These are phyloP conservation scores for Alternaria brassicae DNA, from an alignment of 2,329 filamentous ascomycete genomes.

Conservation along the genomic window DNA sequence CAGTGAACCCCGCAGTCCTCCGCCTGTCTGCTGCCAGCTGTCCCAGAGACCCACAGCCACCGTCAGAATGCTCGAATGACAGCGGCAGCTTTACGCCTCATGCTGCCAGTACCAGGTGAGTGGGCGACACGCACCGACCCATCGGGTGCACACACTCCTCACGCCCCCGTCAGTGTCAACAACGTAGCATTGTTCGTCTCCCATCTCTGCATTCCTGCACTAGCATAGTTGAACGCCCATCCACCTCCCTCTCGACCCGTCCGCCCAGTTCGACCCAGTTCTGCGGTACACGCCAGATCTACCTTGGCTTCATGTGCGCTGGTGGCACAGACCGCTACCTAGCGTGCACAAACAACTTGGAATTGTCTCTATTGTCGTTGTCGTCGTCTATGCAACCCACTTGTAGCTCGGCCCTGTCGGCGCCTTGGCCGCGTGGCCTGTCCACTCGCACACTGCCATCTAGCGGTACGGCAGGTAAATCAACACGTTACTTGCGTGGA, in stretches of 20 bases:
- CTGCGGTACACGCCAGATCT: neutral
- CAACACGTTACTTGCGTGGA: too few species aligned
- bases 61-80: constrained; percentile 15
- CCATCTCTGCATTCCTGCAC: constrained; percentile 1
- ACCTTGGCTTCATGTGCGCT: neutral
- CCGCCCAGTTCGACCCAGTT: neutral
- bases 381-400: neutral
- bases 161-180: constrained; percentile 10
- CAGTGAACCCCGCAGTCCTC: constrained; percentile 19
- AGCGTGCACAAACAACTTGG: neutral
- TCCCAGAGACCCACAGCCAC: constrained; percentile 15
- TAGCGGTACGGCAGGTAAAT: too few species aligned
- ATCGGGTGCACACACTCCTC: constrained; percentile 11
- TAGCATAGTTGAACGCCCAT: neutral
- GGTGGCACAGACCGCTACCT: neutral
- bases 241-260: too few species aligned
- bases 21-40: constrained; percentile 17
- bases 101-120: constrained; percentile 5
- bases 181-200: neutral
- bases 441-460: too few species aligned
- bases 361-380: neutral
- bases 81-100: constrained; percentile 13
- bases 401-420: constrained; percentile 6
- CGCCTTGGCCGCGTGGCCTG: constrained; percentile 12
- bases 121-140: constrained; percentile 15